Evolutionary conservation across 345 rosid genomes (phyloP).

Genomic region (Hibiscus tridactylites): DNA sequence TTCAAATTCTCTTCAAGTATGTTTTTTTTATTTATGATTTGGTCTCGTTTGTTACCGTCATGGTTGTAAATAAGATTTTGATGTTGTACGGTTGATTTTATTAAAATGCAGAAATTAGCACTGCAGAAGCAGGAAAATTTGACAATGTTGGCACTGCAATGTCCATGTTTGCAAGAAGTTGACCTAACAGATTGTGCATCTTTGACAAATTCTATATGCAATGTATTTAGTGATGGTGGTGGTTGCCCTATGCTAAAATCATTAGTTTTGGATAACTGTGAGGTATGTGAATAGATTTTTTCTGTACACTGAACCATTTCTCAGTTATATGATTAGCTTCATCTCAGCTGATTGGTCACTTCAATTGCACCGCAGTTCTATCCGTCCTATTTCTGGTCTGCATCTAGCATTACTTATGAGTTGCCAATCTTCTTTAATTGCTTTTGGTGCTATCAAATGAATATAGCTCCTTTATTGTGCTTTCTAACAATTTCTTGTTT

Average conservation of each 20-base stretch:
- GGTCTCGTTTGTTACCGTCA: not conserved
- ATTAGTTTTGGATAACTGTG: slow-evolving; percentile 71
- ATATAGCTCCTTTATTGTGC: not conserved
- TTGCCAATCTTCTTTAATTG: not conserved
- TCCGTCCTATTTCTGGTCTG: not conserved
- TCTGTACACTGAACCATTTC: not conserved
- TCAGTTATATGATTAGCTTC: not conserved
- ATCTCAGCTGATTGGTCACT: not conserved
- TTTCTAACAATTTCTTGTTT: slow-evolving; percentile 5
- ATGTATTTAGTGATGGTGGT: slow-evolving; percentile 82
- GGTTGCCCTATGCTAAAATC: slow-evolving; percentile 95
- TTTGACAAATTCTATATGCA: slow-evolving; percentile 72
- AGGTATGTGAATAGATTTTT: slow-evolving; percentile 3
- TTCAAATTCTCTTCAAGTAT: slow-evolving; percentile 79
- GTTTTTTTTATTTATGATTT: slow-evolving; percentile 12
- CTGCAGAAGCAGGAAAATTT: slow-evolving; percentile 93
- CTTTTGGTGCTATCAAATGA: not conserved
- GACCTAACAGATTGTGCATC: slow-evolving; percentile 98
- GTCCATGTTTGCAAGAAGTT: slow-evolving; percentile 85
- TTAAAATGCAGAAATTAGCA: slow-evolving; percentile 66
- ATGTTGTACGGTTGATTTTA: slow-evolving; percentile 8
- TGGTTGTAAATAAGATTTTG: not conserved
- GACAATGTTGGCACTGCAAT: slow-evolving; percentile 65
- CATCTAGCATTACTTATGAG: not conserved
- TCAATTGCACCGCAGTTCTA: not conserved